Evolutionary conservation across 2,329 filamentous ascomycete genomes (phyloP).

Genomic region (Microcyclospora tardicrescens): DNA sequence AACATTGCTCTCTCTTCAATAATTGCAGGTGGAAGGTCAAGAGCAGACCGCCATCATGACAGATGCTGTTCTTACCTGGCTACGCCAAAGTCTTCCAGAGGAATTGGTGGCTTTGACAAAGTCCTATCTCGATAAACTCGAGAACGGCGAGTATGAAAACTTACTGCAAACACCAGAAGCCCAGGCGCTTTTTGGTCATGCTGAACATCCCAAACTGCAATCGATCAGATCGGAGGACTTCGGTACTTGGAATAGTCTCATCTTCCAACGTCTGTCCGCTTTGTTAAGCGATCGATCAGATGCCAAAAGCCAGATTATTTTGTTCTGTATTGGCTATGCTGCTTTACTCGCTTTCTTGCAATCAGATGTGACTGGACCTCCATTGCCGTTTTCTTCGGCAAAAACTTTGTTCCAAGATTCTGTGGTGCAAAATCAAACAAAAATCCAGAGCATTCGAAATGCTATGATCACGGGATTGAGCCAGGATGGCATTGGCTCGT

Average conservation of each 20-base stretch:
- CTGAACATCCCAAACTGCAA: slow-evolving; percentile 22
- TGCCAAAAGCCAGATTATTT: slow-evolving; percentile 28
- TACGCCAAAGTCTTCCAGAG: slow-evolving; percentile 28
- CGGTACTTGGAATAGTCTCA: slow-evolving; percentile 31
- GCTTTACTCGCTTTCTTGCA: slow-evolving; percentile 71
- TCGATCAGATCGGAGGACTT: slow-evolving; percentile 22
- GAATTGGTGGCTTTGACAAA: slow-evolving; percentile 28
- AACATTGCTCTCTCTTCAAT: no score
- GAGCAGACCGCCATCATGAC: slow-evolving; percentile 19
- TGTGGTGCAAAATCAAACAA: slow-evolving; percentile 24
- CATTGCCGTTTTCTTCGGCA: slow-evolving; percentile 47
- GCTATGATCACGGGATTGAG: slow-evolving; percentile 57
- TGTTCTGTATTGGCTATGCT: slow-evolving; percentile 49
- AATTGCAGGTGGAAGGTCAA: no score
- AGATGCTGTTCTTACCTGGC: slow-evolving; percentile 30
- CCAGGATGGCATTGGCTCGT: slow-evolving; percentile 75
- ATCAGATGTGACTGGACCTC: slow-evolving; percentile 75
- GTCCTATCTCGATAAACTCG: slow-evolving; percentile 26
- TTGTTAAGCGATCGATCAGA: slow-evolving; percentile 25
- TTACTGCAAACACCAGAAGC: slow-evolving; percentile 29
- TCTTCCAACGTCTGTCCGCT: slow-evolving; percentile 30
- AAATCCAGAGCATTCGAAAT: slow-evolving; percentile 35
- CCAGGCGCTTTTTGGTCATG: slow-evolving; percentile 28
- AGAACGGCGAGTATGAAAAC: slow-evolving; percentile 30
- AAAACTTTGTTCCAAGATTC: slow-evolving; percentile 38